Evolutionary conservation across 305 asterid genomes (phyloP).

Genomic region (Galium porrigens): DNA sequence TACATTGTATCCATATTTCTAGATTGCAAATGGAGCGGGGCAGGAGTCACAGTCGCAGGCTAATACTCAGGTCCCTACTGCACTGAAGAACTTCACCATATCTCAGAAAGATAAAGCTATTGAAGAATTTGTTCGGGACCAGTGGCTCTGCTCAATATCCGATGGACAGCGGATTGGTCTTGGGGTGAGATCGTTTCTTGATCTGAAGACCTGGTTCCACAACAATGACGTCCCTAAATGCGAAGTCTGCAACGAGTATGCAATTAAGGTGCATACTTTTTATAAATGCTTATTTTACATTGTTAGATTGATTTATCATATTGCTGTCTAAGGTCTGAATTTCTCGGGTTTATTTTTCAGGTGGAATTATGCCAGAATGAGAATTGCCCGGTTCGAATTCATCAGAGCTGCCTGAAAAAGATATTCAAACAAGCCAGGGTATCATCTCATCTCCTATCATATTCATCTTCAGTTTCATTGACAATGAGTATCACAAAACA

Average conservation of each 20-base stretch:
- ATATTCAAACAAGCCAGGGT: constrained; percentile 60
- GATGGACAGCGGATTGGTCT: constrained; percentile 53
- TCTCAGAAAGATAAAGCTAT: constrained; percentile 68
- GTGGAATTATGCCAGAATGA: constrained; percentile 54
- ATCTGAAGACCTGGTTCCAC: constrained; percentile 81
- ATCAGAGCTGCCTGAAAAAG: constrained; percentile 53
- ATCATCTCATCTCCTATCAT: constrained; percentile 14
- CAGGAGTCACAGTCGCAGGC: constrained; percentile 41
- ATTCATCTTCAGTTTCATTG: not conserved
- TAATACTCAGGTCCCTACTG: constrained; percentile 48
- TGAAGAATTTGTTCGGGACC: constrained; percentile 52
- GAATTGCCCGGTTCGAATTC: constrained; percentile 53
- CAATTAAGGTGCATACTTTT: constrained; percentile 49
- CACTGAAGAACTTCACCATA: constrained; percentile 59
- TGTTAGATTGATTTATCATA: not conserved
- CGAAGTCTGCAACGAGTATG: constrained; percentile 85
- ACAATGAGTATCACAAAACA: constrained; percentile 13
- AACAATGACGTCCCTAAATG: constrained; percentile 65
- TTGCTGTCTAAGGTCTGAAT: not conserved
- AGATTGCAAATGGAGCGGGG: constrained; percentile 34
- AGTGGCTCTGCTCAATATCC: constrained; percentile 56
- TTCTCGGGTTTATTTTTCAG: constrained; percentile 22
- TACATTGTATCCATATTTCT: constrained; percentile 16
- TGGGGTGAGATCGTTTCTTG: constrained; percentile 78
- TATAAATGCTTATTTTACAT: constrained; percentile 7